These are phyloP conservation scores for Huntiella omanensis DNA, from an alignment of 2,329 filamentous ascomycete genomes.

Conservation along the genomic window DNA sequence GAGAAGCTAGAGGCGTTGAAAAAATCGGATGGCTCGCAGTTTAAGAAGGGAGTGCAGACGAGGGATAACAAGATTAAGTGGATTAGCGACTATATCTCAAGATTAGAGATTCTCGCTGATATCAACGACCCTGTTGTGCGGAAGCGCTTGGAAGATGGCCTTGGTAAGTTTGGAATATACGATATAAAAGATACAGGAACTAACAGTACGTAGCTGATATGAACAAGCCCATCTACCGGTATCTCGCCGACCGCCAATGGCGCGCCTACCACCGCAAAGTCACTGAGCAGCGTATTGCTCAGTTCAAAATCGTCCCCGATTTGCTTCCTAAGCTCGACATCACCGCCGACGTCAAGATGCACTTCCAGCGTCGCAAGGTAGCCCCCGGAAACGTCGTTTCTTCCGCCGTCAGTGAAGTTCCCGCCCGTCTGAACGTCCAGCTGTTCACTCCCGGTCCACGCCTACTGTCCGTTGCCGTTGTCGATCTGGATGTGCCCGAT, in stretches of 20 bases:
- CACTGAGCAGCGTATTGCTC: slow-evolving; percentile 65
- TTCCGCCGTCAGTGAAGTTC: slow-evolving; percentile 50
- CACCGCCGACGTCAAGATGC: slow-evolving; percentile 59
- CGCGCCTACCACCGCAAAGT: slow-evolving; percentile 61
- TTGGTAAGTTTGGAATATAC: slow-evolving; percentile 38
- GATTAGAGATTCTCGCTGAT: slow-evolving; percentile 75
- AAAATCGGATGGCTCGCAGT: slow-evolving; percentile 33
- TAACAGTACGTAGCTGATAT: slow-evolving; percentile 50
- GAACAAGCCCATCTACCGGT: slow-evolving; percentile 88
- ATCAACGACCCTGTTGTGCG: slow-evolving; percentile 92
- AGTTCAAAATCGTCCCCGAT: slow-evolving; percentile 79
- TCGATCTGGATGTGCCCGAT: slow-evolving; percentile 82
- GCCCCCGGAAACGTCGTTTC: slow-evolving; percentile 63
- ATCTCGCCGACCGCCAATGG: slow-evolving; percentile 79
- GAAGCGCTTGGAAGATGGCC: slow-evolving; percentile 79
- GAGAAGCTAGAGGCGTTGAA: slow-evolving; percentile 50
- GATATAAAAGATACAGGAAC: slow-evolving; percentile 12
- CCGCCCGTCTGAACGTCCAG: slow-evolving; percentile 65
- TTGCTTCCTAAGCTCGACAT: slow-evolving; percentile 66
- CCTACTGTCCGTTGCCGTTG: slow-evolving; percentile 64
- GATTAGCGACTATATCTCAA: slow-evolving; percentile 53
- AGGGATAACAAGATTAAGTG: slow-evolving; percentile 50
- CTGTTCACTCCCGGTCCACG: slow-evolving; percentile 67
- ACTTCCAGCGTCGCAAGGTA: slow-evolving; percentile 53
- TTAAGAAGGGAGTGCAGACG: slow-evolving; percentile 41